Percentiles rank a stretch among this genome's conserved stretches.
phyloP scores from a whole-genome alignment of 1,284 basidiomycete genomes.

The Chondrostereum purpureum region DNA sequence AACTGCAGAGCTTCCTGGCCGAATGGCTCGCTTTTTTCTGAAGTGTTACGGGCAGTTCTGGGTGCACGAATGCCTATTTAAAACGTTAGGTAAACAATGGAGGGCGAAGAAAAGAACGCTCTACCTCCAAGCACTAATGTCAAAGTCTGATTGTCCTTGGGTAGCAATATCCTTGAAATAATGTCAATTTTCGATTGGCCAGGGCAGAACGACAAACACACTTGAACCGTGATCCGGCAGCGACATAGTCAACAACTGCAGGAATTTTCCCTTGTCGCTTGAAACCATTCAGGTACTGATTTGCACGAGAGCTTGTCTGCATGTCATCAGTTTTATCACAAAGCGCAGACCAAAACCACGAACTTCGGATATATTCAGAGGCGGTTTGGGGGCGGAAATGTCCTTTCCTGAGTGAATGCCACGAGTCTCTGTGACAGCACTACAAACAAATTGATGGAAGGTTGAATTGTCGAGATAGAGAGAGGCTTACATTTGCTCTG shows the following conservation, averaged over 20 bases:
- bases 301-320: constrained; percentile 68
- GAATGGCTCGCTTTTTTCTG: constrained; percentile 87
- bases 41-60: constrained; percentile 71
- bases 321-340: too few species aligned
- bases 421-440: constrained; percentile 72
- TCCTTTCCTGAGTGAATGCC: constrained; percentile 96
- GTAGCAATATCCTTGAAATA: constrained; percentile 62
- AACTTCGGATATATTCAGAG: constrained; percentile 85
- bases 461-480: too few species aligned
- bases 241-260: constrained; percentile 90
- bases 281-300: constrained; percentile 84
- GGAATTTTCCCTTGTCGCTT: constrained; percentile 82
- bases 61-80: constrained; percentile 74
- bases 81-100: constrained; percentile 9
- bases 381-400: constrained; percentile 60
- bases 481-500: constrained; percentile 75
- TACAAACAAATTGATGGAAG: too few species aligned
- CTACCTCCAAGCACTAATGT: constrained; percentile 84
- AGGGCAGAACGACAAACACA: constrained; percentile 25
- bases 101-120: constrained; percentile 13
- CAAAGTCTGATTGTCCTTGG: constrained; percentile 87
- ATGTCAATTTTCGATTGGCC: background rate
- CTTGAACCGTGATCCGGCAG: constrained; percentile 93
- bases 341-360: constrained; percentile 8
- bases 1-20: constrained; percentile 83